These are phyloP conservation scores for Hypomyces perniciosus DNA, from an alignment of 2,329 filamentous ascomycete species.

Conservation along the genomic window DNA sequence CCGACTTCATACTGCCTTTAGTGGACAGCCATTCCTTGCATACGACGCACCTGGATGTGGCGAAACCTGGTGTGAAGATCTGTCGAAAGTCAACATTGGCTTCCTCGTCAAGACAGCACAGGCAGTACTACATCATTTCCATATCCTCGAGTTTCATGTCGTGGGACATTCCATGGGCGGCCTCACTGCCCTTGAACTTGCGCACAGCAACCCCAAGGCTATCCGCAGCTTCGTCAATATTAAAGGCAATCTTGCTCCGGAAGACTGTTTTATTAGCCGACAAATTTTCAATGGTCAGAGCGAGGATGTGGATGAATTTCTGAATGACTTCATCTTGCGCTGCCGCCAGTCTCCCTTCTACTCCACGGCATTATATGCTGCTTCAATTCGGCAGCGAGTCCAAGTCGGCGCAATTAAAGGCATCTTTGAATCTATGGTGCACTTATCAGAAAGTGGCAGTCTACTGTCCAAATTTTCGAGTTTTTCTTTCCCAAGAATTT, in stretches of 20 bases:
- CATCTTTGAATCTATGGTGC: constrained; percentile 23
- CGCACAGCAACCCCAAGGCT: constrained; percentile 2
- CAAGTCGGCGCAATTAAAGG: constrained; percentile 14
- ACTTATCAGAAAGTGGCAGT: constrained; percentile 15
- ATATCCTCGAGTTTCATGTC: constrained; percentile 17
- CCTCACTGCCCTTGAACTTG: constrained; percentile 18
- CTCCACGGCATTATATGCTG: constrained; percentile 15
- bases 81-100: constrained; percentile 12
- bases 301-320: neutral
- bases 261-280: constrained; percentile 23
- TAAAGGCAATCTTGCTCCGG: constrained; percentile 22
- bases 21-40: constrained; percentile 15
- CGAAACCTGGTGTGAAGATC: constrained; percentile 13
- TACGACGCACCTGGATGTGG: constrained; percentile 22
- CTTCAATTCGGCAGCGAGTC: constrained; percentile 14
- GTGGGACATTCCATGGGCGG: constrained; percentile 26
- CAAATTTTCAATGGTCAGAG: constrained; percentile 14
- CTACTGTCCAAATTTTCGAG: constrained; percentile 15
- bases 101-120: constrained; percentile 18
- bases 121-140: constrained; percentile 13
- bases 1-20: constrained; percentile 13
- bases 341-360: constrained; percentile 12
- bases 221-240: constrained; percentile 21
- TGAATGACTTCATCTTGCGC: constrained; percentile 10
- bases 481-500: constrained; percentile 15